Base-by-base conservation (phyloP, 2,329 filamentous ascomycete species). In the Trichoderma cornu-damae region DNA sequence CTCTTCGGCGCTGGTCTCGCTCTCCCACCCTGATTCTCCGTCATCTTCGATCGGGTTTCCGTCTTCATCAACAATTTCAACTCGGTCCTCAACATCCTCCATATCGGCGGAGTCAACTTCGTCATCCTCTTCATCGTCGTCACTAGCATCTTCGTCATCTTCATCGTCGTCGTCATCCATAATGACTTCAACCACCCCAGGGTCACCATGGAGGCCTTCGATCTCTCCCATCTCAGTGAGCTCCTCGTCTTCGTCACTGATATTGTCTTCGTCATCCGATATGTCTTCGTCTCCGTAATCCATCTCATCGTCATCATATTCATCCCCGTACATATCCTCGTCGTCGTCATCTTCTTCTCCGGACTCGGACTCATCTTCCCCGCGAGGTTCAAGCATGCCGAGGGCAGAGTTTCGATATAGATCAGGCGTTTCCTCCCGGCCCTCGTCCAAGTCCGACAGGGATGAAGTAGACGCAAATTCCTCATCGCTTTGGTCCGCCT, bases 371-470 rank as follows among this genome's bases (percentile, higher is more conserved):
- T 90, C 91, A 60, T 89, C 87, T 60, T 91, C 87, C 58, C 88
- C 84, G 49, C 86, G 84, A 62, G 89, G 87, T 70, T 97, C 94
- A 53, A 96, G 86, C 85, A 97, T 95, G 49, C 94, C 93, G 20
- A 99, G 78, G 1, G 95, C 90, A 2, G 94, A 97, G 71, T 97
- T 96, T 53, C 95, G 88, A 76, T 96, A 97, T 18, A 99, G 80
- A 73, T 99, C 94, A 28, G 95, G 94, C 4, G 95, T 99, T 70
- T 97, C 94, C 71, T 96, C 91, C 43, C 91, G 86, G 57, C 90
- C 87, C 60, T 92, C 89, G 38, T 92, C 89, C 50, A 91, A 77
- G 61, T 96, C 92, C 9, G 93, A 96, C 22, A 96, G 83, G 1
- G 93, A 96, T 4, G 91, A 95, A 3, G 88, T 85, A 9, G 90